Percentiles rank a stretch among this genome's conserved stretches.
phyloP scores from a whole-genome alignment of 345 rosid species.

The Adansonia digitata region DNA sequence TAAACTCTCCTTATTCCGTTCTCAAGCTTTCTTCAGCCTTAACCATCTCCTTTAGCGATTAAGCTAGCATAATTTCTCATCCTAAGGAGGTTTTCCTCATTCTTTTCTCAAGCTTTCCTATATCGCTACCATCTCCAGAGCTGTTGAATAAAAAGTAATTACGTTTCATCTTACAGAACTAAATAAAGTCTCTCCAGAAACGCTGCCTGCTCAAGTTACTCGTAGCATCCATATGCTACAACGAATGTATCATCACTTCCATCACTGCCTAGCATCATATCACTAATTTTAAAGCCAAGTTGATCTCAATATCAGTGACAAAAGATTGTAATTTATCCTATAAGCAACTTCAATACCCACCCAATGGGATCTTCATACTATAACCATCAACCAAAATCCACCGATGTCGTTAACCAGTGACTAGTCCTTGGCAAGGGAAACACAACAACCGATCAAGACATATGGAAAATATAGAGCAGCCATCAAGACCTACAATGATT shows the following conservation, averaged over 20 bases:
- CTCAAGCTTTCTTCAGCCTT: neutral
- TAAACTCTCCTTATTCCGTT: neutral
- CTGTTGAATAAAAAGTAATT: neutral
- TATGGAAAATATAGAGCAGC: neutral
- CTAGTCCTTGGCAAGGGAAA: neutral
- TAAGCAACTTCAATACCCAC: conserved; percentile 1
- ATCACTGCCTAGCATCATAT: neutral
- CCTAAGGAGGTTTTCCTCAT: neutral
- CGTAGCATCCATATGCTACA: neutral
- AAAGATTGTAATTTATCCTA: neutral
- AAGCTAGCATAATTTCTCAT: neutral
- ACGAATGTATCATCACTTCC: neutral
- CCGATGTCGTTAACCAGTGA: neutral
- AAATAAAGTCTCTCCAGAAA: neutral
- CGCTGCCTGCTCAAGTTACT: neutral
- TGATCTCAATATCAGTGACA: too few species aligned
- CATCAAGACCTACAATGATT: neutral
- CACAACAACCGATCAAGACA: neutral
- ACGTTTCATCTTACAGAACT: neutral
- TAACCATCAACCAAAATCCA: neutral
- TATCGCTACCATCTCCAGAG: neutral
- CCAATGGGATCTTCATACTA: neutral
- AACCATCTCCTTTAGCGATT: neutral
- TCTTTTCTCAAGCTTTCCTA: neutral
- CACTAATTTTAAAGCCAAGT: neutral